Conservation (phyloP, 257 asterid species). For the Solanum tarijense region DNA sequence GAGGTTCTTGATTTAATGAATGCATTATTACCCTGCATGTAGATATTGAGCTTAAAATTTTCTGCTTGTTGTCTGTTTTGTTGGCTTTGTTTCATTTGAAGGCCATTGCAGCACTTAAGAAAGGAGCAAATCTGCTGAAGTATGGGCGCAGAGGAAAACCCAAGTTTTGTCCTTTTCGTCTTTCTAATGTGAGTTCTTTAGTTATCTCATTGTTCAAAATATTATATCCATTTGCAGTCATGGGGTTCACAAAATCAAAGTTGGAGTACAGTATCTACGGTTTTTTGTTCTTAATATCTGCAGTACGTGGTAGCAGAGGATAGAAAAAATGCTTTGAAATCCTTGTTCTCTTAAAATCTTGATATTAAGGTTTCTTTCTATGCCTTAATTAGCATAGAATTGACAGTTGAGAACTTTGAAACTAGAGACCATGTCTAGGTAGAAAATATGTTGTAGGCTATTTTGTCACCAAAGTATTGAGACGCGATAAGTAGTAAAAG, state of each 20-base stretch:
- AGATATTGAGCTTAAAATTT: not conserved
- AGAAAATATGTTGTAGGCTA: not conserved
- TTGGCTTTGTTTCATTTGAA: conserved; percentile 15
- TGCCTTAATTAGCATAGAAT: not conserved
- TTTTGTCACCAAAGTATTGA: not conserved
- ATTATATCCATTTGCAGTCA: not conserved
- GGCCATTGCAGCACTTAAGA: conserved; percentile 88
- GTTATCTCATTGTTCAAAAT: not conserved
- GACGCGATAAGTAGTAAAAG: not conserved
- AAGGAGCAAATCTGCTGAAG: conserved; percentile 83
- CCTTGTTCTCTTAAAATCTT: not conserved
- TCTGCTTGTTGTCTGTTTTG: not conserved
- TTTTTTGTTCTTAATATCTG: not conserved
- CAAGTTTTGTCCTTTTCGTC: conserved; percentile 89
- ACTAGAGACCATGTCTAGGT: not conserved
- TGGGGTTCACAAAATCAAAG: not conserved
- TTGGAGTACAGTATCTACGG: not conserved
- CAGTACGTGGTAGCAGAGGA: not conserved
- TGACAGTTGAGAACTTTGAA: not conserved
- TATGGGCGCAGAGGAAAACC: conserved; percentile 97
- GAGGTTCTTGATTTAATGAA: not conserved
- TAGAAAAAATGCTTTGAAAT: not conserved
- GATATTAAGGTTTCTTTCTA: not conserved
- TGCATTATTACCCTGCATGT: not conserved
- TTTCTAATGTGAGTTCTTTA: conserved; percentile 53